Evolutionary conservation across 2,329 filamentous ascomycete genomes (phyloP), one percentile per base, ranked within the genome.

Genomic region (Aspergillus udagawae): DNA sequence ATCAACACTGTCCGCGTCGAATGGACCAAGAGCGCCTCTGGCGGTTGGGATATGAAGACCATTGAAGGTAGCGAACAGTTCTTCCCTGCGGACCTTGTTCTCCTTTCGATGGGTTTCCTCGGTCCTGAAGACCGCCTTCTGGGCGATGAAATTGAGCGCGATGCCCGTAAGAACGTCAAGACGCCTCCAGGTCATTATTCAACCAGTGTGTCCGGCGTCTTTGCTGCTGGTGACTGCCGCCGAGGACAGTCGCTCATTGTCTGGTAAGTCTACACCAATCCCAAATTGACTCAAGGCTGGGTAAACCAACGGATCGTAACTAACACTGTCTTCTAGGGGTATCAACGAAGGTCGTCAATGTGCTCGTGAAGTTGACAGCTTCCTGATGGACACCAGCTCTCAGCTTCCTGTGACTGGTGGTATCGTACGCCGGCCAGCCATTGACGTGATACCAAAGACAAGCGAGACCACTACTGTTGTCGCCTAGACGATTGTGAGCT

Each of bases 21-120:
- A 75, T 97, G 93, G 93, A 94, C 91, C 67, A 94, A 92, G 82
- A 91, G 87, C 54, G 83, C 90, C 28, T 87, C 85, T 60, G 92
- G 92, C 64, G 92, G 92, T 48, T 97, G 93, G 93, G 93, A 97
- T 77, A 97, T 97, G 92, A 96, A 96, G 84, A 93, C 96, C 75
- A 83, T 96, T 32, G 92, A 96, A 65, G 92, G 90, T 41, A 93
- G 89, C 60, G 90, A 96, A 80, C 87, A 97, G 73, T 95, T 95
- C 83, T 97, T 97, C 88, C 91, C 91, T 41, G 93, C 93, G 28
- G 93, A 97, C 70, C 85, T 97, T 44, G 92, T 97, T 48, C 85
- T 97, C 48, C 82, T 97, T 51, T 96, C 93, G 52, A 97, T 97
- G 93, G 93, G 93, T 72, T 97, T 97, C 88, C 79, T 97, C 62